Percentiles rank a stretch among this genome's conserved stretches.
Evolutionary conservation across 23 red algal species (phyloP).

Genomic region (Pyropia yezoensis): DNA sequence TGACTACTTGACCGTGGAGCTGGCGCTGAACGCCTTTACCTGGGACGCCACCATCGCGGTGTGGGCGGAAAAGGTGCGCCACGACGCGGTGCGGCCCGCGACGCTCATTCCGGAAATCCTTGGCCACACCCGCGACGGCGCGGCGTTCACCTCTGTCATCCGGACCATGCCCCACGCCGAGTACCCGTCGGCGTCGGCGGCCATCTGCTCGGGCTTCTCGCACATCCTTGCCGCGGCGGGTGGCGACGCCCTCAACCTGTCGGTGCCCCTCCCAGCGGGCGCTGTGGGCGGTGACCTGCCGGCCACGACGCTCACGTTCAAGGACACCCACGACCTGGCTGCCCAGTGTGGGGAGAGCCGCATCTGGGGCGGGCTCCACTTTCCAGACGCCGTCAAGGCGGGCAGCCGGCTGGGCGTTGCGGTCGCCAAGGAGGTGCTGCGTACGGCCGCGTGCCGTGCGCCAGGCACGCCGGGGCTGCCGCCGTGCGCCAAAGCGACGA

Average conservation of each 20-base stretch:
- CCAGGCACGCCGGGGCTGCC: no score
- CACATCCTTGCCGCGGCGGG: background rate
- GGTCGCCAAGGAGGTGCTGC: background rate
- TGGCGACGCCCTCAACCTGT: no score
- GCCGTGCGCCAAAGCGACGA: no score
- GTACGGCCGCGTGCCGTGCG: no score
- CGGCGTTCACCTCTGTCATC: slow-evolving; percentile 2
- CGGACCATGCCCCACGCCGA: slow-evolving; percentile 28
- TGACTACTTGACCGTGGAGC: slow-evolving; percentile 14
- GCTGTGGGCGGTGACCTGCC: background rate
- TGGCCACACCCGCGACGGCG: slow-evolving; percentile 5
- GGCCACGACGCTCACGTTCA: slow-evolving; percentile 21
- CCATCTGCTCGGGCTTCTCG: slow-evolving; percentile 12
- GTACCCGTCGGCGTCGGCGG: slow-evolving; percentile 20
- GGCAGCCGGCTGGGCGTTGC: slow-evolving; percentile 8
- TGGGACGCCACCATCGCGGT: slow-evolving; percentile 15
- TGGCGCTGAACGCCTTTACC: slow-evolving; percentile 9
- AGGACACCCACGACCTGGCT: background rate
- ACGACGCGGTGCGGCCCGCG: slow-evolving; percentile 21
- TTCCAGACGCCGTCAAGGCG: slow-evolving; percentile 12
- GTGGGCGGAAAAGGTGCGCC: slow-evolving; percentile 30
- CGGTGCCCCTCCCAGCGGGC: no score
- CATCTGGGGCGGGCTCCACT: slow-evolving; percentile 37
- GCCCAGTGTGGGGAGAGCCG: slow-evolving; percentile 24
- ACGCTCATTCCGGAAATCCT: background rate